Conservation (phyloP, 768 basidiomycete species). For the Pleurotus djamor region DNA sequence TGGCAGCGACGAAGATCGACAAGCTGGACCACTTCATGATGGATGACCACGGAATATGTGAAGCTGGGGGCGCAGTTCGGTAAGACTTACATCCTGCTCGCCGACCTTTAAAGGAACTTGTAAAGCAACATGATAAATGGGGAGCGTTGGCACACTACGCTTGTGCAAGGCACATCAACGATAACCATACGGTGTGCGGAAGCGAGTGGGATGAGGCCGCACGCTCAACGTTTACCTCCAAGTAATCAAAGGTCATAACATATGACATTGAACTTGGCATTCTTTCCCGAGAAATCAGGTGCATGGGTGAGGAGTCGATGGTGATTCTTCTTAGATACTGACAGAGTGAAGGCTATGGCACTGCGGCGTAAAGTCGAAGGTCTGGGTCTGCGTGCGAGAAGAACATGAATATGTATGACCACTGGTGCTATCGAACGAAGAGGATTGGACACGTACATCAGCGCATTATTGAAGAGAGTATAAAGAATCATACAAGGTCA, state of each 20-base stretch:
- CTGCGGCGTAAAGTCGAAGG: neutral
- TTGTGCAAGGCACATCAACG: neutral
- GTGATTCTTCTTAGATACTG: too few species aligned
- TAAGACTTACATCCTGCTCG: neutral
- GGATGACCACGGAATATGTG: neutral
- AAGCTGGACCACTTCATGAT: slow-evolving; percentile 7
- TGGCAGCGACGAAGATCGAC: slow-evolving; percentile 14
- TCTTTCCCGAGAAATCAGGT: neutral
- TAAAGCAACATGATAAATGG: slow-evolving; percentile 1
- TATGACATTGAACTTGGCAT: neutral
- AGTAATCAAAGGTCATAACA: neutral
- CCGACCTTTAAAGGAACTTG: neutral
- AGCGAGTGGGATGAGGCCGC: too few species aligned
- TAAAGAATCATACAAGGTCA: neutral
- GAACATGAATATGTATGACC: neutral
- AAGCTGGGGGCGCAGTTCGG: neutral
- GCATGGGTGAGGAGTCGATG: neutral
- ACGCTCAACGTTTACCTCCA: too few species aligned
- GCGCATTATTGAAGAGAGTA: neutral
- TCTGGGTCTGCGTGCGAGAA: neutral
- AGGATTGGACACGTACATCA: neutral
- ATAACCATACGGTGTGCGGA: too few species aligned
- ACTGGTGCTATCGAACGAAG: neutral
- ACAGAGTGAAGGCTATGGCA: too few species aligned
- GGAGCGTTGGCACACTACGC: neutral